Conservation (phyloP, 805 yeast genomes). For the Saccharomycopsis malanga region DNA sequence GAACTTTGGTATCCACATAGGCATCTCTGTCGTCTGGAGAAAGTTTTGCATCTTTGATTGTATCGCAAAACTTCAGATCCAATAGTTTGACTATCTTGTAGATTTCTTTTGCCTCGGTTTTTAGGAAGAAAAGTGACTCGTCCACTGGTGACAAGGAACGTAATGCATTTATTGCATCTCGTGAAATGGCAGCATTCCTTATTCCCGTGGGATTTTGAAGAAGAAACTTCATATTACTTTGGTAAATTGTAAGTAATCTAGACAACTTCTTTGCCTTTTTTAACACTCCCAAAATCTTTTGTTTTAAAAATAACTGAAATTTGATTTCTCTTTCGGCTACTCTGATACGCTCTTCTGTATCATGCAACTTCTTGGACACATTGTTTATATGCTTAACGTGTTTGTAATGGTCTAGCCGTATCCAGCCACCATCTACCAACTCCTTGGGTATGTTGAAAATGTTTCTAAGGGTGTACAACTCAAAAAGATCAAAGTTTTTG, state of each 20-base stretch:
- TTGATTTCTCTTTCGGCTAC: slow-evolving; percentile 34
- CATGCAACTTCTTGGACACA: slow-evolving; percentile 23
- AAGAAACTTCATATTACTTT: slow-evolving; percentile 29
- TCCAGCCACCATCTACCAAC: slow-evolving; percentile 55
- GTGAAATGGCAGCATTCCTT: slow-evolving; percentile 22
- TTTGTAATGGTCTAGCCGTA: slow-evolving; percentile 63
- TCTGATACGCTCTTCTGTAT: slow-evolving; percentile 30
- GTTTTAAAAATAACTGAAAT: slow-evolving; percentile 38
- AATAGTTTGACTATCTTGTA: slow-evolving; percentile 23
- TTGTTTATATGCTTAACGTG: slow-evolving; percentile 32
- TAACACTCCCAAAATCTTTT: slow-evolving; percentile 34
- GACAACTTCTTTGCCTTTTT: slow-evolving; percentile 34
- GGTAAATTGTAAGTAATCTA: slow-evolving; percentile 30
- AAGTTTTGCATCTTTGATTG: slow-evolving; percentile 25
- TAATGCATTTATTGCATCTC: slow-evolving; percentile 27
- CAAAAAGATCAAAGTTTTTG: slow-evolving; percentile 78
- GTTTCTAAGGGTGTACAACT: slow-evolving; percentile 72
- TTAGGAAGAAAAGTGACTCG: slow-evolving; percentile 40
- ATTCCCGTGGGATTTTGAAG: slow-evolving; percentile 21
- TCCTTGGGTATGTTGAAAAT: slow-evolving; percentile 64
- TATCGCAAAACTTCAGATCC: slow-evolving; percentile 11
- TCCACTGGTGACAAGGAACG: slow-evolving; percentile 38
- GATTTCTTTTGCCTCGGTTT: slow-evolving; percentile 35
- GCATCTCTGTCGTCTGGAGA: slow-evolving; percentile 31
- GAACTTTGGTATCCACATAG: slow-evolving; percentile 33